These are phyloP conservation scores for Coemansia sp. DNA, from an alignment of 192 early-diverging fungal species.

Conservation along the genomic window DNA sequence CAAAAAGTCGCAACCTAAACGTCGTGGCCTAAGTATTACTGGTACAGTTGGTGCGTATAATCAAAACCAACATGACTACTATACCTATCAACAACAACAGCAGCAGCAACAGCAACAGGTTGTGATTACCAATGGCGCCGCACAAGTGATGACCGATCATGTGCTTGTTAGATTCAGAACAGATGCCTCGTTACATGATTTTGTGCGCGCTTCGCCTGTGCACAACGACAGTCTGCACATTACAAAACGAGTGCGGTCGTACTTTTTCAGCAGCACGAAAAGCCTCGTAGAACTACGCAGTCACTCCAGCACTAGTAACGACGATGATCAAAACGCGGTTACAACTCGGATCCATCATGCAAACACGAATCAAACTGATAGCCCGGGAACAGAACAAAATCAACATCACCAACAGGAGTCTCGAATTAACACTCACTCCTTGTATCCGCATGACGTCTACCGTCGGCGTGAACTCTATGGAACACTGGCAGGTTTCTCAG, in stretches of 20 bases:
- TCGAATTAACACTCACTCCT: too few species aligned
- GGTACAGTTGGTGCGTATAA: neutral
- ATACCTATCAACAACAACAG: constrained; percentile 8
- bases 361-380: neutral
- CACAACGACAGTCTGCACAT: constrained; percentile 9
- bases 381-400: too few species aligned
- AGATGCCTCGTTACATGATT: constrained; percentile 14
- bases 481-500: constrained; percentile 34
- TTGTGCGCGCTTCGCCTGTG: constrained; percentile 6
- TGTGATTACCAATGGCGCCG: constrained; percentile 44
- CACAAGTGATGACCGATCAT: constrained; percentile 41
- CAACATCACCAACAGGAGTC: too few species aligned
- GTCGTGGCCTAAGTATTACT: neutral
- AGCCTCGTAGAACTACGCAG: neutral
- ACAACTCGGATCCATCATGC: neutral
- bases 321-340: neutral
- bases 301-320: neutral
- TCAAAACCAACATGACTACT: neutral
- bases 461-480: constrained; percentile 34
- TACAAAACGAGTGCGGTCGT: neutral
- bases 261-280: constrained; percentile 3
- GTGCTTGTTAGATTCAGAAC: constrained; percentile 38
- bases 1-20: neutral
- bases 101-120: constrained; percentile 18
- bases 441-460: neutral